These are phyloP conservation scores for Oropetium thomaeum DNA, from an alignment of 176 grass and related monocot genomes.

Conservation along the genomic window DNA sequence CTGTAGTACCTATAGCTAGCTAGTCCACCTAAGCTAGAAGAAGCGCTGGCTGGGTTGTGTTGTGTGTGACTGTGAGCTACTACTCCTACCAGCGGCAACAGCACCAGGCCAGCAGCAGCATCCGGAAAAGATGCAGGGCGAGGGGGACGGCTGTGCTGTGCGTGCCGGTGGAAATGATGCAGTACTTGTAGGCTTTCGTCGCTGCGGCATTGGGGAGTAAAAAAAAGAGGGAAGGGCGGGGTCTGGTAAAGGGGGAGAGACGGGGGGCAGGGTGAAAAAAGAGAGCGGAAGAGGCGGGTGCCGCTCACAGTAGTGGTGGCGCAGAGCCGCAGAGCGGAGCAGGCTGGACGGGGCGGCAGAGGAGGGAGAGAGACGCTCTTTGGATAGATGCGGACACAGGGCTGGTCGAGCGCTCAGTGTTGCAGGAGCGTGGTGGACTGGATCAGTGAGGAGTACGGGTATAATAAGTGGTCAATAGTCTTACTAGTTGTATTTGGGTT, in stretches of 20 bases:
- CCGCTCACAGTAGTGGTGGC: conserved; percentile 23
- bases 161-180: conserved; percentile 23
- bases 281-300: conserved; percentile 59
- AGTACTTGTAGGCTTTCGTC: too few species aligned
- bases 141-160: not conserved
- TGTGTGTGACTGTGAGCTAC: conserved; percentile 1
- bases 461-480: not conserved
- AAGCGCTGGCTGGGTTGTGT: not conserved
- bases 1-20: not conserved
- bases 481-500: not conserved
- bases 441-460: not conserved
- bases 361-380: not conserved
- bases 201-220: not conserved
- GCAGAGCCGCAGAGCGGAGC: conserved; percentile 25
- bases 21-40: not conserved
- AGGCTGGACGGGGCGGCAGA: not conserved
- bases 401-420: not conserved
- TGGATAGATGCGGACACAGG: not conserved
- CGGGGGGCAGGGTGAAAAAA: conserved; percentile 3
- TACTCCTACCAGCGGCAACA: not conserved
- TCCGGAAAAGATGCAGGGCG: conserved; percentile 2
- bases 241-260: not conserved
- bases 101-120: not conserved
- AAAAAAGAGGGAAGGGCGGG: too few species aligned
- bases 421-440: not conserved